Conservation (phyloP, 2,329 filamentous ascomycete species). For the Cladorrhinum sp. region DNA sequence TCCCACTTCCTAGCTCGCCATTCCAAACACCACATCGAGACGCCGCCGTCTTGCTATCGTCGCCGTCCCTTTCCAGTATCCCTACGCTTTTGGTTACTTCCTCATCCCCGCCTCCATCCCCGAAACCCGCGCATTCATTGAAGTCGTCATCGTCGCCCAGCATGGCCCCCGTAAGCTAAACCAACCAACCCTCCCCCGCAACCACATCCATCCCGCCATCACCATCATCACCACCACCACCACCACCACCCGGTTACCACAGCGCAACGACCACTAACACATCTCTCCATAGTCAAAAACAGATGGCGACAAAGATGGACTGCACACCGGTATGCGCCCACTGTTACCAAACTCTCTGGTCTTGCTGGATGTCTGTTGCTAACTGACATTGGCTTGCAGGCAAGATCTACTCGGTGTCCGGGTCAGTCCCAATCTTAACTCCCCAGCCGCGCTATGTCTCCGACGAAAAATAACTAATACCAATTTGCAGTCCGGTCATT, state of each 20-base stretch:
- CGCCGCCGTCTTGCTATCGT: conserved; percentile 16
- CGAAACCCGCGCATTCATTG: conserved; percentile 21
- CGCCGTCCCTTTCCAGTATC: conserved; percentile 11
- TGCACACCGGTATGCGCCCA: conserved; percentile 39
- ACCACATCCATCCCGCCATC: neutral
- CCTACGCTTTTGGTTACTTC: conserved; percentile 26
- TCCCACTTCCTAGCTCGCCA: conserved; percentile 29
- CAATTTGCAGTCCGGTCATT: conserved; percentile 70
- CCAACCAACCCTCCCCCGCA: conserved; percentile 9
- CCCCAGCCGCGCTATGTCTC: conserved; percentile 12
- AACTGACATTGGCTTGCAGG: conserved; percentile 37
- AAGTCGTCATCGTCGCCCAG: conserved; percentile 33
- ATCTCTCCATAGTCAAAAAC: conserved; percentile 23
- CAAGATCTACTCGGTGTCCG: conserved; percentile 62
- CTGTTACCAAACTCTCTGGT: neutral
- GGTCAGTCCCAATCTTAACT: conserved; percentile 44
- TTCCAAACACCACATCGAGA: conserved; percentile 17
- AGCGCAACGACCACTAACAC: neutral
- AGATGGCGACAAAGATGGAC: conserved; percentile 37
- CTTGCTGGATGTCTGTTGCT: conserved; percentile 16
- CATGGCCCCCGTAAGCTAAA: conserved; percentile 55
- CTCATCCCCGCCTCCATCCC: conserved; percentile 31
- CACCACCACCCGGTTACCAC: conserved; percentile 9
- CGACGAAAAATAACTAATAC: conserved; percentile 33
- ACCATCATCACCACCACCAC: neutral